These are phyloP conservation scores for Gossypium schwendimanii DNA, from an alignment of 441 rosid genomes.

Conservation along the genomic window DNA sequence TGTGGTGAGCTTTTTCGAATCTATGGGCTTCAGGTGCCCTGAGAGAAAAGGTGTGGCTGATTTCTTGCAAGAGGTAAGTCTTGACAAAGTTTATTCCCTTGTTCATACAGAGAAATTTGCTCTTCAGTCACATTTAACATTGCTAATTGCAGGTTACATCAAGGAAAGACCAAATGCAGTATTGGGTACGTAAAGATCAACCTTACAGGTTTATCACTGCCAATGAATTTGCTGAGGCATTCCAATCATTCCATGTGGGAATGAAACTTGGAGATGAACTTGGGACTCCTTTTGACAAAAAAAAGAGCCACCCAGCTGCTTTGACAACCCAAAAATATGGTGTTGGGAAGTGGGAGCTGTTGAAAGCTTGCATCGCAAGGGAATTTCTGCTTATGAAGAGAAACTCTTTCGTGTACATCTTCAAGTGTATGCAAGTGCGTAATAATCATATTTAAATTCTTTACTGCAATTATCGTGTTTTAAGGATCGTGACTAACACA, in stretches of 20 bases:
- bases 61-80: constrained; percentile 60
- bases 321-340: constrained; percentile 58
- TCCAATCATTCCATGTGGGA: constrained; percentile 62
- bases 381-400: constrained; percentile 79
- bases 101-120: neutral
- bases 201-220: constrained; percentile 61
- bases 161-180: constrained; percentile 76
- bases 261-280: constrained; percentile 44
- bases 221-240: constrained; percentile 64
- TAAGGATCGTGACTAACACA: neutral
- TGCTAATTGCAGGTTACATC: constrained; percentile 65
- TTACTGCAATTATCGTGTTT: neutral
- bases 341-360: constrained; percentile 46
- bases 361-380: constrained; percentile 63
- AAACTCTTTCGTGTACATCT: constrained; percentile 74
- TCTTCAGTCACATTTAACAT: neutral
- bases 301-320: constrained; percentile 70
- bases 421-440: constrained; percentile 65
- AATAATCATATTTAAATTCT: neutral
- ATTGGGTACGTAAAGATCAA: constrained; percentile 51
- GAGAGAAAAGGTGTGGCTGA: constrained; percentile 84
- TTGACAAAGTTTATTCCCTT: neutral
- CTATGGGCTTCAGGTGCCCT: constrained; percentile 80
- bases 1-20: constrained; percentile 64
- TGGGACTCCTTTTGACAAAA: constrained; percentile 50